Conservation (phyloP, 2,329 filamentous ascomycete species). For the Akanthomyces lecanii region DNA sequence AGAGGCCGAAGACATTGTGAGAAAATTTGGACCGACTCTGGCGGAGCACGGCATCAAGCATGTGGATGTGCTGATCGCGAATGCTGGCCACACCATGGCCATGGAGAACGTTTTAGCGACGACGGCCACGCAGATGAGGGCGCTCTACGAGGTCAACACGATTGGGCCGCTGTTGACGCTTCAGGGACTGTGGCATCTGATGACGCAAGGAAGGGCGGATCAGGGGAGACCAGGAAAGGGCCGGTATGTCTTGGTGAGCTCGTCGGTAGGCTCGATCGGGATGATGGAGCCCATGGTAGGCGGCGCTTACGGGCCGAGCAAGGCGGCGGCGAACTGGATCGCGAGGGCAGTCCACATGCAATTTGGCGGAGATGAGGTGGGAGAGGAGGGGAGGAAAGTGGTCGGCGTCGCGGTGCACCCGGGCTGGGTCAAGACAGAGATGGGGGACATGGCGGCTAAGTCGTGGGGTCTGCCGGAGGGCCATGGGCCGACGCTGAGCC, state of each 20-base stretch:
- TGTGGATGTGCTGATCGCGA: conserved; percentile 50
- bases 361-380: conserved; percentile 9
- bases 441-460: conserved; percentile 29
- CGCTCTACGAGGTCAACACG: conserved; percentile 42
- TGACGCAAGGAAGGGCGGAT: conserved; percentile 22
- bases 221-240: conserved; percentile 18
- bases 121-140: conserved; percentile 31
- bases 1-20: conserved; percentile 23
- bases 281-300: conserved; percentile 29
- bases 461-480: conserved; percentile 28
- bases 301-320: conserved; percentile 34
- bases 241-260: conserved; percentile 35
- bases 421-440: conserved; percentile 33
- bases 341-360: conserved; percentile 29
- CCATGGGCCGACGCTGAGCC: conserved; percentile 23
- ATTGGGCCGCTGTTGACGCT: conserved; percentile 34
- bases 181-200: conserved; percentile 34
- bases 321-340: conserved; percentile 34
- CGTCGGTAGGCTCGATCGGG: conserved; percentile 32
- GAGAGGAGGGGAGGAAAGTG: conserved; percentile 15
- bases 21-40: conserved; percentile 24
- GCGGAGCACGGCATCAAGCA: conserved; percentile 24
- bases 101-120: conserved; percentile 28
- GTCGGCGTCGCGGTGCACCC: conserved; percentile 34
- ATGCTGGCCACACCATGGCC: conserved; percentile 39